Evolutionary conservation across 2,329 filamentous ascomycete genomes (phyloP), one percentile per base, ranked within the genome.

Genomic region (Alternaria triticina): DNA sequence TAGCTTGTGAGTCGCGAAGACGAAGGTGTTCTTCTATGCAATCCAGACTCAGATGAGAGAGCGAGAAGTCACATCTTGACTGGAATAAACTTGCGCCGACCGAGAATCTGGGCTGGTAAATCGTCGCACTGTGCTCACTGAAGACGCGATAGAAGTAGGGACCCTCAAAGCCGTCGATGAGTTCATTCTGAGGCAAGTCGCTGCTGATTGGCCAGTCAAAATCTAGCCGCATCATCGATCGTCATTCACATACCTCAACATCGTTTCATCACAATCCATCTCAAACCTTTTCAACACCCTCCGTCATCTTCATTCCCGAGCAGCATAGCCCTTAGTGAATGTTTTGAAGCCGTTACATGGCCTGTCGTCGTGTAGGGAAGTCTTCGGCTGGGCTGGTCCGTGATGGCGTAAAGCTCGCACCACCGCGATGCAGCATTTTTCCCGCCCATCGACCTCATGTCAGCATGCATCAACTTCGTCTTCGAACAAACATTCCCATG

Each of bases 371-470:
- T 27, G 17, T 17, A 49, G 22, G 45, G 36, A 46, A 47, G 15
- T 20, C 27, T 22, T 25, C 20, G n/a, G 28, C 46, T 51, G 25
- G 6, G 25, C 43, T 46, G 57, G 57, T 54, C 57, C 57, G 57
- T 59, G 57, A 59, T 59, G 57, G 57, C 49, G 57, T 28, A 36
- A 59, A 54, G 57, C 57, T 59, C 40, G 57, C 43, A 49, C 57
- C 49, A 59, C 23, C 50, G 17, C 23, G 28, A 11, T 43, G 40
- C 57, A 54, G 40, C 49, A 36, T 51, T 33, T 59, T 57, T 20
- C 1, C 45, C 22, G 12, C 28, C 25, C 52, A 54, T 54, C 36
- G 52, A 44, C 27, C 6, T 23, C 27, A 15, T 51, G 28, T 40
- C n/a, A 40, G 52, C 23, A 6, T 43, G 5, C 52, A 54, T 28